phyloP scores from a whole-genome alignment of 1,284 basidiomycete genomes.

The Phellopilus nigrolimitatus region DNA sequence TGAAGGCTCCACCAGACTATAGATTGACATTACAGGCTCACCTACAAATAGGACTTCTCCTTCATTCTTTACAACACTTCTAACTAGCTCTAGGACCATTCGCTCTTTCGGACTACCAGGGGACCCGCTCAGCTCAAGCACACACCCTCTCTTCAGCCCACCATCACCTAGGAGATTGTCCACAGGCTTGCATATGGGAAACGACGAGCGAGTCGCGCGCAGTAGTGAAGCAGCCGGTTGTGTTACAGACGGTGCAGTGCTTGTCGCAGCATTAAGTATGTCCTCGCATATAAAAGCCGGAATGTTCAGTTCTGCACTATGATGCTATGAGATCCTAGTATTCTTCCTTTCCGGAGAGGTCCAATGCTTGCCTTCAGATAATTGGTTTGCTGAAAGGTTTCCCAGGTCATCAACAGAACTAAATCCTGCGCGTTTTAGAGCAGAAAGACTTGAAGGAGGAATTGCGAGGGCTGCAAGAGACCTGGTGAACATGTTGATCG shows the following conservation, averaged over 20 bases:
- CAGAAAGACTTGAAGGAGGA: constrained; percentile 35
- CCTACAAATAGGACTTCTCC: constrained; percentile 60
- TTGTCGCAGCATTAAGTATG: constrained; percentile 39
- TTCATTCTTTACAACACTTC: constrained; percentile 39
- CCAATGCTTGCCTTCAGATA: constrained; percentile 42
- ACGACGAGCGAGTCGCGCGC: constrained; percentile 28
- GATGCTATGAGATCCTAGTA: neutral
- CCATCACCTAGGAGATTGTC: constrained; percentile 52
- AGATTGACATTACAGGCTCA: constrained; percentile 29
- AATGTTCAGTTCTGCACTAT: constrained; percentile 44
- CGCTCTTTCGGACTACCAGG: constrained; percentile 63
- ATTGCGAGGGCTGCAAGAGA: constrained; percentile 36
- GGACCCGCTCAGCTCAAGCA: constrained; percentile 70
- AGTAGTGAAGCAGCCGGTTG: constrained; percentile 53
- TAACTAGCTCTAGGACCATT: constrained; percentile 45
- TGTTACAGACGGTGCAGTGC: constrained; percentile 37
- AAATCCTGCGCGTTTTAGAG: constrained; percentile 45
- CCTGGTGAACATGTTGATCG: constrained; percentile 19
- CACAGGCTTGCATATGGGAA: constrained; percentile 42
- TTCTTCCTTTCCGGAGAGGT: neutral
- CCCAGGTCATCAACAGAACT: constrained; percentile 44
- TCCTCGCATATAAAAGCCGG: constrained; percentile 38
- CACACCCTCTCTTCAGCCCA: constrained; percentile 52
- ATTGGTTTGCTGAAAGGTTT: constrained; percentile 33
- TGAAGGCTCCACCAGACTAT: too few relatives aligned